These are phyloP conservation scores for Talaromyces sp. DNA, from an alignment of 2,329 filamentous ascomycete genomes.

Conservation along the genomic window DNA sequence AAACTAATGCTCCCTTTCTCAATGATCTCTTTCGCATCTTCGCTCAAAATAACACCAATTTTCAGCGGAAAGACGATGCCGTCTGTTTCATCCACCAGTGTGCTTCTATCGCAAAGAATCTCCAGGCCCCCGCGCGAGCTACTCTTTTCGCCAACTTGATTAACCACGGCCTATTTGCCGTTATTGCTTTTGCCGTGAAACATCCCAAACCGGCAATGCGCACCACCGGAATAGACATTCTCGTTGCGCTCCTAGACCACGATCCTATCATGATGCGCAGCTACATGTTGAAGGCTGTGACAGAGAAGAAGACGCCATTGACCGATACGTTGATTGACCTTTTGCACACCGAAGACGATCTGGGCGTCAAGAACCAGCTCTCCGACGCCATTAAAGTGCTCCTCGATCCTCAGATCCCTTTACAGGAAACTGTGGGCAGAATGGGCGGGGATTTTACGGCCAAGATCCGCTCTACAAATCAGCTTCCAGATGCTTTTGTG, in stretches of 20 bases:
- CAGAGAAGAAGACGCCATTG: constrained; percentile 77
- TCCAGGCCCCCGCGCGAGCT: constrained; percentile 77
- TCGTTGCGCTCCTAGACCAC: constrained; percentile 92
- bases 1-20: constrained; percentile 71
- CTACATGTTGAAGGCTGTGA: constrained; percentile 87
- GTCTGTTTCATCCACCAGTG: constrained; percentile 97
- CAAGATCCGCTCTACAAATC: constrained; percentile 60
- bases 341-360: constrained; percentile 81
- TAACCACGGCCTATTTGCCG: constrained; percentile 75
- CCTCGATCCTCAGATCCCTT: constrained; percentile 65
- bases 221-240: constrained; percentile 87
- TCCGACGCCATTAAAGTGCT: constrained; percentile 93
- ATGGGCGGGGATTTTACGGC: constrained; percentile 64
- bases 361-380: constrained; percentile 92
- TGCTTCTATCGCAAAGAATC: constrained; percentile 86
- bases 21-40: constrained; percentile 87
- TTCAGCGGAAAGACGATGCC: constrained; percentile 81
- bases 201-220: constrained; percentile 79
- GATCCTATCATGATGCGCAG: constrained; percentile 90
- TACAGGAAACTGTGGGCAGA: constrained; percentile 55
- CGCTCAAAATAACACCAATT: constrained; percentile 57
- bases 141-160: constrained; percentile 88
- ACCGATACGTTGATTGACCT: constrained; percentile 92
- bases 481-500: constrained; percentile 80
- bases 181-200: constrained; percentile 87